Percentiles rank a stretch among this genome's conserved stretches.
phyloP scores from a whole-genome alignment of 768 basidiomycete species.

The Galerina sulciceps region DNA sequence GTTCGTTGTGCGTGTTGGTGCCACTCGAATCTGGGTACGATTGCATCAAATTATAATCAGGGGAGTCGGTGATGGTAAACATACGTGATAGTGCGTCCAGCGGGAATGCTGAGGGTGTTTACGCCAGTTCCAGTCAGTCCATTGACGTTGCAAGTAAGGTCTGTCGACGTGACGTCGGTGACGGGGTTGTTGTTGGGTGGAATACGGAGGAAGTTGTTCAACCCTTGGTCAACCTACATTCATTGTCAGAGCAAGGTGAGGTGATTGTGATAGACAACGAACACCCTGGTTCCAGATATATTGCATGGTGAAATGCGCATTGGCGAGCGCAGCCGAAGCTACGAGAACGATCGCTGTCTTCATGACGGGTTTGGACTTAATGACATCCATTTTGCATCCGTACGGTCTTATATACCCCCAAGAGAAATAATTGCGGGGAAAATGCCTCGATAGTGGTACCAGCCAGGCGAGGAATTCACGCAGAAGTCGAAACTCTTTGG shows the following conservation, averaged over 20 bases:
- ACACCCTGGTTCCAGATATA: slow-evolving; percentile 56
- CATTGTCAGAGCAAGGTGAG: not conserved
- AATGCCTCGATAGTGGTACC: not conserved
- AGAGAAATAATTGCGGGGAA: not conserved
- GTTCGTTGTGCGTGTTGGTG: slow-evolving; percentile 58
- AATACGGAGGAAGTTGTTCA: slow-evolving; percentile 49
- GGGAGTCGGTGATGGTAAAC: not conserved
- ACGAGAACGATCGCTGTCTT: slow-evolving; percentile 38
- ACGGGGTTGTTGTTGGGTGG: slow-evolving; percentile 60
- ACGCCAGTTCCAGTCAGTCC: slow-evolving; percentile 46
- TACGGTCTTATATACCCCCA: not conserved
- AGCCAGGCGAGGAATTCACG: not conserved
- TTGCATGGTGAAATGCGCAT: slow-evolving; percentile 55
- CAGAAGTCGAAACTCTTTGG: not conserved
- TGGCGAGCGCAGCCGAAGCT: slow-evolving; percentile 38
- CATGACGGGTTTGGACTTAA: slow-evolving; percentile 28
- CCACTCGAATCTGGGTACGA: slow-evolving; percentile 48
- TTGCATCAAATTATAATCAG: too few species aligned
- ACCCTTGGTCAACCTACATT: slow-evolving; percentile 46
- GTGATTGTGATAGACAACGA: slow-evolving; percentile 1
- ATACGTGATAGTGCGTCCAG: slow-evolving; percentile 49
- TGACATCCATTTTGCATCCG: not conserved
- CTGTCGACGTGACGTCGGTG: slow-evolving; percentile 56
- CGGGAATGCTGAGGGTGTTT: slow-evolving; percentile 42
- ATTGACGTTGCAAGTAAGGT: slow-evolving; percentile 57